These are phyloP conservation scores for Psidium guajava DNA, from an alignment of 345 rosid species.

Conservation along the genomic window DNA sequence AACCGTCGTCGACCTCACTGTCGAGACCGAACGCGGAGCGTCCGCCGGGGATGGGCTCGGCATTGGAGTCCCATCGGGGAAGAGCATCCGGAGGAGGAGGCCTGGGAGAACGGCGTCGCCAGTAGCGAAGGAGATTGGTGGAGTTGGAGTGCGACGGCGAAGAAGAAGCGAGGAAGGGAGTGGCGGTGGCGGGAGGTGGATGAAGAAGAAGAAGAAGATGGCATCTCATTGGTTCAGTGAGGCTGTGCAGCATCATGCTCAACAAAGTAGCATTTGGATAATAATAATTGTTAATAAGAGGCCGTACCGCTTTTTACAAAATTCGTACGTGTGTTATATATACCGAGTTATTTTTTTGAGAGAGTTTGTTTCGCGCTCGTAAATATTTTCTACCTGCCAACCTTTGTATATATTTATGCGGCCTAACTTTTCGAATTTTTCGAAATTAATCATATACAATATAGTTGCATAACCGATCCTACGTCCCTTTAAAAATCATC, in stretches of 20 bases:
- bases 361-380: too few species aligned
- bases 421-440: too few species aligned
- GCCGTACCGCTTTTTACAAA: too few species aligned
- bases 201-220: neutral
- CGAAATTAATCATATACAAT: too few species aligned
- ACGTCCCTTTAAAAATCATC: too few species aligned
- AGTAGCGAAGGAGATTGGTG: neutral
- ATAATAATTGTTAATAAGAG: neutral
- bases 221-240: neutral
- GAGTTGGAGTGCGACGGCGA: neutral
- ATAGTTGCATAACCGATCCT: too few species aligned
- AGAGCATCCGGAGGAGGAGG: neutral
- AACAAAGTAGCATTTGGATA: neutral
- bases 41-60: constrained; percentile 16
- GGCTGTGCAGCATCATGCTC: neutral
- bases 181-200: neutral
- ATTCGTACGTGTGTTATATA: too few species aligned
- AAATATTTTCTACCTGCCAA: too few species aligned
- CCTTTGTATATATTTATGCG: too few species aligned
- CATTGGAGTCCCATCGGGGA: constrained; percentile 4
- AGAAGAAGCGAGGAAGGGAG: neutral
- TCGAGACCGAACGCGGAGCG: constrained; percentile 13
- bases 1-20: constrained; percentile 15
- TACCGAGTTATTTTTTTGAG: too few species aligned
- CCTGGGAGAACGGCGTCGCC: neutral